Evolutionary conservation across 257 asterid genomes (phyloP), one percentile per base, ranked within the genome.

Genomic region (Leptodermis oblonga): DNA sequence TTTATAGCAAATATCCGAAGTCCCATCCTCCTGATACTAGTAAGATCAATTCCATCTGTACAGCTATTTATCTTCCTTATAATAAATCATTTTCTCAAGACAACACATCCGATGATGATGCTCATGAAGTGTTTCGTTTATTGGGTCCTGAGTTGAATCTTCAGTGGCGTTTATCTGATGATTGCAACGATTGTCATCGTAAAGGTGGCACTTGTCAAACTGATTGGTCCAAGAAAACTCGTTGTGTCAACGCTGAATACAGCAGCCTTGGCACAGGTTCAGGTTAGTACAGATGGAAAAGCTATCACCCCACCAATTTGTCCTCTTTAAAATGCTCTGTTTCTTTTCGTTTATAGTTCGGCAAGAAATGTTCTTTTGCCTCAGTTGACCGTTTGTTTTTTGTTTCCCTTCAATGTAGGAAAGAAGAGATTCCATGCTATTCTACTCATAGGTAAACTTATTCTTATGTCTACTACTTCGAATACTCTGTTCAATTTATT

Each of bases 81-180:
- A 62, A 37, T 2, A 37, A 23, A 6, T 3, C 33, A 1, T 25
- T 55, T n/a, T n/a, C n/a, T n/a, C n/a, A n/a, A n/a, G n/a, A n/a
- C n/a, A n/a, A n/a, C n/a, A n/a, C n/a, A n/a, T n/a, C n/a, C n/a
- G n/a, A n/a, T n/a, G n/a, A n/a, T n/a, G n/a, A n/a, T n/a, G n/a
- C n/a, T n/a, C n/a, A n/a, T n/a, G n/a, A n/a, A n/a, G n/a, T n/a
- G 31, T 25, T 65, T 6, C 0, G 34, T 1, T 14, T 28, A 33
- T 53, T 83, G 67, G 63, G 72, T 46, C 6, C 58, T 14, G 68
- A 58, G 3, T 79, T 72, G 66, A 39, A 17, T 2, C 5, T 84
- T 1, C 60, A 72, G 70, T 76, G 74, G 77, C 52, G 49, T 56
- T 30, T 72, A 0, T 49, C 70, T 1, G n/a, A 49, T 5, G 39